These are phyloP conservation scores for Geotrichum carabidarum DNA, from an alignment of 1,139 yeast species.

Conservation along the genomic window DNA sequence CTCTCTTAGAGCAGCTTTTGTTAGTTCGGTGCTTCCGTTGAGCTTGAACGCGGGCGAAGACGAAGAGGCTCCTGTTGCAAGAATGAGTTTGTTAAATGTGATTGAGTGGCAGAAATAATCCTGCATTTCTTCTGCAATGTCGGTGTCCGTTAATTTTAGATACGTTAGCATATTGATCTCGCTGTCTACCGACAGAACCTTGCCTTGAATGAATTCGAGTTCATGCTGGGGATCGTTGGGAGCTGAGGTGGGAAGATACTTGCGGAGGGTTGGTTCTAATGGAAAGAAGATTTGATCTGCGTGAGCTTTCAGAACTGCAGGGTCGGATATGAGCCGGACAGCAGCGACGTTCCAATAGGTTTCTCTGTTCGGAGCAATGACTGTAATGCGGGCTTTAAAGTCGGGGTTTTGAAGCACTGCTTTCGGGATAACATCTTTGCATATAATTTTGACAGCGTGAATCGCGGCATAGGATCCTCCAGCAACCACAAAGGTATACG, in stretches of 20 bases:
- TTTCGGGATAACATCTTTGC: conserved; percentile 17
- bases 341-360: conserved; percentile 21
- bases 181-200: conserved; percentile 16
- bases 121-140: background rate
- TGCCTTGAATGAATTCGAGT: conserved; percentile 18
- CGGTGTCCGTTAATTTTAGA: conserved; percentile 14
- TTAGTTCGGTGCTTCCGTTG: conserved; percentile 16
- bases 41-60: conserved; percentile 20
- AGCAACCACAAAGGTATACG: conserved; percentile 15
- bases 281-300: conserved; percentile 17
- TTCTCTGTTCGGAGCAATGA: conserved; percentile 19
- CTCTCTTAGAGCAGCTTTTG: conserved; percentile 14
- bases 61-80: conserved; percentile 21
- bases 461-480: conserved; percentile 20
- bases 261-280: conserved; percentile 14
- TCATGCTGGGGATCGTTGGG: conserved; percentile 4
- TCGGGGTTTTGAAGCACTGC: conserved; percentile 6
- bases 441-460: conserved; percentile 11
- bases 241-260: conserved; percentile 11
- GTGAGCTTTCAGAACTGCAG: conserved; percentile 14
- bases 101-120: conserved; percentile 17
- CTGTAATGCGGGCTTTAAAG: conserved; percentile 16
- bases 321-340: conserved; percentile 18
- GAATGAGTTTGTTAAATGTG: conserved; percentile 13
- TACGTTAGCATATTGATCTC: conserved; percentile 12